Evolutionary conservation across 1,284 basidiomycete genomes (phyloP), one percentile per base, ranked within the genome.

Genomic region (Ceratobasidium sp.): DNA sequence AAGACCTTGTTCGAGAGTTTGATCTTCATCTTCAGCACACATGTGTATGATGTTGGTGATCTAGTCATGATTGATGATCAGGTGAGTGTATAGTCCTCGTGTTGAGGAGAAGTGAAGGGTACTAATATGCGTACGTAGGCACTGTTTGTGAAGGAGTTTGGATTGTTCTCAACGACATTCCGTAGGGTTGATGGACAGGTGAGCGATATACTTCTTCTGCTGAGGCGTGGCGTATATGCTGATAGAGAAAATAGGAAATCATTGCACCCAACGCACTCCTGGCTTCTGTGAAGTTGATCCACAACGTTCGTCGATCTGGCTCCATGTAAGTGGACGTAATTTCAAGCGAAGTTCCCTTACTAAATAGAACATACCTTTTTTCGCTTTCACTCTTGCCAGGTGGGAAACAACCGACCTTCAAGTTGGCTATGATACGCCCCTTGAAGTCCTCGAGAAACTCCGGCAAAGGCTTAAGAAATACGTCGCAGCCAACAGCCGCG

Each of bases 21-120:
- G 71, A 91, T 93, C 81, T 95, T 95, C 85, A 94, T 95, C 79
- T 95, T 95, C 83, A 92, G 92, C 0, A 93, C 92, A 0, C 92
- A 93, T 80, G 90, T 92, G 22, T 93, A 91, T 80, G 92, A 93
- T 81, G 90, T 93, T 9, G 92, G 92, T 25, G 93, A 94, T 80
- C 83, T 94, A 40, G 90, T 94, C 9, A 89, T 93, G 87, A 93
- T 94, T 79, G 92, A 93, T 81, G 91, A 91, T 76, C 88, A 90
- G 82, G 89, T 87, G 81, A 65, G 82, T 80, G 22, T 34, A 40
- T 56, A 2, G 6, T n/a, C 32, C 2, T 25, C 32, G 19, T 49
- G 37, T 25, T 43, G 52, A 77, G 13, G 64, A 73, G 61, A 74
- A 29, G 73, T 37, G 51, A 32, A 44, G 13, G 25, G 57, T 77